Evolutionary conservation across 257 asterid genomes (phyloP).

Genomic region (Plantago ovata): DNA sequence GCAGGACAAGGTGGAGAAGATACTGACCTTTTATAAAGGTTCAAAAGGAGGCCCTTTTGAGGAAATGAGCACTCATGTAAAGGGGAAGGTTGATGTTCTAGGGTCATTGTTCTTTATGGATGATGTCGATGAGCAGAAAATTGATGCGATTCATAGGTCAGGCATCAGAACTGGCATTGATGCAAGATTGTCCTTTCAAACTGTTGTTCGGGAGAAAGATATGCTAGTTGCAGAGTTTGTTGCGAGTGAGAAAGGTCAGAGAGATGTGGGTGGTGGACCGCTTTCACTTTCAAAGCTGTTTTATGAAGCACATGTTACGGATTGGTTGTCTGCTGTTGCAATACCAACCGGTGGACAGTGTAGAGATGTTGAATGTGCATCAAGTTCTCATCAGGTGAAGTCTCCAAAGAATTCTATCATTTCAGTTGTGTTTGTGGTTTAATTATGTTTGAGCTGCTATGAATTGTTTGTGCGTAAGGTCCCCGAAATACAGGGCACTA

Average conservation of each 20-base stretch:
- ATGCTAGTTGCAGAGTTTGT: conserved; percentile 65
- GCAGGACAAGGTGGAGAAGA: conserved; percentile 84
- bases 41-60: conserved; percentile 70
- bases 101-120: conserved; percentile 61
- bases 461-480: too few species aligned
- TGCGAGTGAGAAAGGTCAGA: conserved; percentile 44
- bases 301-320: conserved; percentile 57
- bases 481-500: too few species aligned
- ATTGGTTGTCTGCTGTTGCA: conserved; percentile 84
- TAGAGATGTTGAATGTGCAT: conserved; percentile 50
- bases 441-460: neutral
- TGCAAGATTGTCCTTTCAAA: conserved; percentile 69
- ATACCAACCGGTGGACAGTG: conserved; percentile 82
- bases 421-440: neutral
- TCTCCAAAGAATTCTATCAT: conserved; percentile 8
- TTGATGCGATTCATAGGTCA: conserved; percentile 47
- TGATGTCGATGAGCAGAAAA: conserved; percentile 42
- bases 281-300: conserved; percentile 72
- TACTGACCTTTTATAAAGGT: conserved; percentile 56
- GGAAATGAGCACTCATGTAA: conserved; percentile 64
- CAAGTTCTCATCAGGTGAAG: conserved; percentile 51
- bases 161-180: conserved; percentile 74
- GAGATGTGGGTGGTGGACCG: conserved; percentile 45
- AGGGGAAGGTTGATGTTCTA: conserved; percentile 63
- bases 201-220: conserved; percentile 59